A percentile compares a stretch with the other conserved stretches of the same genome.
Evolutionary conservation across 129 eudicot genomes (phyloP).

Genomic region (Helichrysum umbraculigerum): DNA sequence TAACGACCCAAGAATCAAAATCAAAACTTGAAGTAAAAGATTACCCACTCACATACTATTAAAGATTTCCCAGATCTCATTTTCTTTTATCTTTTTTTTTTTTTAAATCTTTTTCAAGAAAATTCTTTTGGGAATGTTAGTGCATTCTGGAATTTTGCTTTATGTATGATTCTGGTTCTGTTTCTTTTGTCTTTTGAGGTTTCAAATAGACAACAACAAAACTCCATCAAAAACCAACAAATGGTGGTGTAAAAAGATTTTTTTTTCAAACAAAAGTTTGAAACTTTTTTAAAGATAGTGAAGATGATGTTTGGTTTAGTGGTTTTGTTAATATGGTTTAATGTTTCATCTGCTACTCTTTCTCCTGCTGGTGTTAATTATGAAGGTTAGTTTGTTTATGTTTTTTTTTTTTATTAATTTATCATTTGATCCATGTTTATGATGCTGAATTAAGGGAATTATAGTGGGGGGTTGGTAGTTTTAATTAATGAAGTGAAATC

Average conservation of each 20-base stretch:
- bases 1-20: conserved; percentile 21
- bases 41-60: conserved; percentile 5
- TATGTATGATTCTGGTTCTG: conserved; percentile 33
- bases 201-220: conserved; percentile 27
- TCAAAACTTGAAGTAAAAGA: conserved; percentile 7
- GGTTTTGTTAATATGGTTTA: conserved; percentile 45
- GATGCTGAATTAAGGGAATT: conserved; percentile 1
- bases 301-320: conserved; percentile 41
- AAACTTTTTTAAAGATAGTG: conserved; percentile 41
- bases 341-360: conserved; percentile 70
- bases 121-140: conserved; percentile 18
- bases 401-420: background rate
- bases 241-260: conserved; percentile 24
- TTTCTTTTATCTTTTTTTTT: background rate
- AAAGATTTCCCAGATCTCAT: conserved; percentile 53
- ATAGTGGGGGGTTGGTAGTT: background rate
- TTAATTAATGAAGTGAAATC: background rate
- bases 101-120: background rate
- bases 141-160: conserved; percentile 41
- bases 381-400: conserved; percentile 61
- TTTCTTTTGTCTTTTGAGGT: conserved; percentile 32
- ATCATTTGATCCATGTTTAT: background rate
- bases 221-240: conserved; percentile 8
- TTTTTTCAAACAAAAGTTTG: conserved; percentile 28
- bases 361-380: conserved; percentile 97